phyloP scores from a whole-genome alignment of 805 yeast genomes.

The Suhomyces kilbournensis region DNA sequence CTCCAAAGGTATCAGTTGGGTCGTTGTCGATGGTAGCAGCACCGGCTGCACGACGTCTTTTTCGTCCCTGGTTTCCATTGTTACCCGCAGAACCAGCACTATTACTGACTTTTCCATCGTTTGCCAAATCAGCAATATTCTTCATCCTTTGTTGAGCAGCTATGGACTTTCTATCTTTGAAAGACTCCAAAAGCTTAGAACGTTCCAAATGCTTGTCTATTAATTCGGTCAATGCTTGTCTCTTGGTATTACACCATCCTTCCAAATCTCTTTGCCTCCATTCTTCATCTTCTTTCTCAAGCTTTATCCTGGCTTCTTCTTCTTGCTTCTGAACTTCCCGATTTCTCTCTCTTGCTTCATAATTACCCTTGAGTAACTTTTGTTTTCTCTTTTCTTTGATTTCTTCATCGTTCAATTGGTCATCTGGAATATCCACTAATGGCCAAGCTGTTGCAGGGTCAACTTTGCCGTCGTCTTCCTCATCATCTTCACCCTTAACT shows the following conservation, averaged over 20 bases:
- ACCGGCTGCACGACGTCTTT: constrained; percentile 38
- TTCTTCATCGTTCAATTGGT: constrained; percentile 72
- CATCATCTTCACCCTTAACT: constrained; percentile 59
- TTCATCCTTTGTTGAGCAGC: constrained; percentile 94
- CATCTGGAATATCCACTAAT: constrained; percentile 80
- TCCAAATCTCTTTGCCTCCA: constrained; percentile 74
- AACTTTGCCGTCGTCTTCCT: constrained; percentile 34
- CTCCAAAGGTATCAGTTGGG: constrained; percentile 91
- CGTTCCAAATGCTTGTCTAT: constrained; percentile 65
- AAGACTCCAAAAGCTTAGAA: constrained; percentile 65
- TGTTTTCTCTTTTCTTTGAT: constrained; percentile 86
- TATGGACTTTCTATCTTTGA: constrained; percentile 82
- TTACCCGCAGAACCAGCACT: constrained; percentile 40
- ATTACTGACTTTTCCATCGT: constrained; percentile 46
- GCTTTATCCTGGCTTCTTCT: constrained; percentile 55
- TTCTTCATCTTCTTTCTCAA: constrained; percentile 61
- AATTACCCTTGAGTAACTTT: constrained; percentile 75
- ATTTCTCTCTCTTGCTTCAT: constrained; percentile 82
- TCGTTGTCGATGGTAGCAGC: constrained; percentile 79
- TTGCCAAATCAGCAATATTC: constrained; percentile 80
- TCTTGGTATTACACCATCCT: constrained; percentile 76
- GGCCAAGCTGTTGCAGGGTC: constrained; percentile 64
- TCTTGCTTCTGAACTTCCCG: constrained; percentile 74
- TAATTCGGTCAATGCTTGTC: constrained; percentile 57
- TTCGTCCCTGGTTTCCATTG: constrained; percentile 45